phyloP scores from a whole-genome alignment of 2,329 filamentous ascomycete genomes.

The Trichothecium roseum region DNA sequence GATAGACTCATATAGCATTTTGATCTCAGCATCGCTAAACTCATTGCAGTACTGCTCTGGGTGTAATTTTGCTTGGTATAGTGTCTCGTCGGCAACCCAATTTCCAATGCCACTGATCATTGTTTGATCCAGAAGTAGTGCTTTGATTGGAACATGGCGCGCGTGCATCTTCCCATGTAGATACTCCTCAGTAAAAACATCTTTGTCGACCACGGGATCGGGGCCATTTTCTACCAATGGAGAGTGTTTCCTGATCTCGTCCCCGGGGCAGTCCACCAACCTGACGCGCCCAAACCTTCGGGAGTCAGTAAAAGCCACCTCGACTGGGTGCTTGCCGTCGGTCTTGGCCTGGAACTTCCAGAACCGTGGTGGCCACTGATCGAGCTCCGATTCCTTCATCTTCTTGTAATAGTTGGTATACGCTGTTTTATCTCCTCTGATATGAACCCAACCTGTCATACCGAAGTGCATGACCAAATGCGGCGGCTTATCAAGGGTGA shows the following conservation, averaged over 20 bases:
- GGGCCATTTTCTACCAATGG: constrained; percentile 89
- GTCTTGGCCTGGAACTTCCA: constrained; percentile 78
- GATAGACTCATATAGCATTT: constrained; percentile 60
- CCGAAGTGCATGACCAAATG: constrained; percentile 87
- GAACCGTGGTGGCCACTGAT: constrained; percentile 76
- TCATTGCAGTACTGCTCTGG: constrained; percentile 89
- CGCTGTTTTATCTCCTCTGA: constrained; percentile 64
- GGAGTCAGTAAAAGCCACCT: constrained; percentile 75
- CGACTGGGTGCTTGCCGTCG: constrained; percentile 35
- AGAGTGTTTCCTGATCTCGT: constrained; percentile 62
- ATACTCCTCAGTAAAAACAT: constrained; percentile 68
- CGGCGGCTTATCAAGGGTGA: constrained; percentile 58
- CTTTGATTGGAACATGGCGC: constrained; percentile 82
- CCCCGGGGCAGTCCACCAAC: constrained; percentile 69
- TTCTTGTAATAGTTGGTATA: constrained; percentile 78
- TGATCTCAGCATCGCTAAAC: constrained; percentile 61
- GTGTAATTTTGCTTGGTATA: constrained; percentile 82
- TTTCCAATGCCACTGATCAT: constrained; percentile 91
- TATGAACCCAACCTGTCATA: constrained; percentile 78
- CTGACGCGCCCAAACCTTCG: constrained; percentile 71
- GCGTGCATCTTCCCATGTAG: constrained; percentile 58
- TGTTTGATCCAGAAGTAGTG: constrained; percentile 75
- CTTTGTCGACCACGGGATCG: constrained; percentile 77
- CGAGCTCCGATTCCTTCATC: constrained; percentile 46
- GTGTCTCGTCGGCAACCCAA: constrained; percentile 91